Percentiles rank a stretch among this genome's conserved stretches.
Evolutionary conservation across 331 rosid genomes (phyloP).

Genomic region (Acacia pycnantha): DNA sequence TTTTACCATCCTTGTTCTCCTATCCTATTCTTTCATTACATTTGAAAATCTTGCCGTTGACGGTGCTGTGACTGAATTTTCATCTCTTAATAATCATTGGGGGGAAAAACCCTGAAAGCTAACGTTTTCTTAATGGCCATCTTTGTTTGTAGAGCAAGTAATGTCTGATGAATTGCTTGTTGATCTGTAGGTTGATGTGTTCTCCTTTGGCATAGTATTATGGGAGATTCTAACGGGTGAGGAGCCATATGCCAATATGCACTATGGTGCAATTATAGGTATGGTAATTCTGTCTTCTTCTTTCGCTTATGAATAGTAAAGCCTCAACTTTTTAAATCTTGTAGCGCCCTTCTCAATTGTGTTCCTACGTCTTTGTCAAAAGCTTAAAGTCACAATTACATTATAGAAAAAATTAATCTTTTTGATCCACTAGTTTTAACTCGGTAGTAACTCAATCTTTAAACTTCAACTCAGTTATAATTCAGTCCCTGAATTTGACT

Average conservation of each 20-base stretch:
- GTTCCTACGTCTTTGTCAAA: background rate
- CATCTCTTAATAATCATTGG: background rate
- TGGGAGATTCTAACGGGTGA: slow-evolving; percentile 84
- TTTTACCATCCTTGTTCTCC: no score
- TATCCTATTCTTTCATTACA: background rate
- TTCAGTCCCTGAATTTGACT: no score
- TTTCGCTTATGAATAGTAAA: background rate
- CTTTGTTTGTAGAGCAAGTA: background rate
- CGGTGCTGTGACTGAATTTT: background rate
- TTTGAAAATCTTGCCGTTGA: background rate
- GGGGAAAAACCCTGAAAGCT: background rate
- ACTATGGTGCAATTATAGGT: slow-evolving; percentile 79
- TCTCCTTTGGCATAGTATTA: slow-evolving; percentile 70
- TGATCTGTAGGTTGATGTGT: slow-evolving; percentile 57
- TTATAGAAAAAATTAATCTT: background rate
- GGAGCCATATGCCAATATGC: slow-evolving; percentile 85
- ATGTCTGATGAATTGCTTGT: background rate
- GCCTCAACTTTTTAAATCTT: background rate
- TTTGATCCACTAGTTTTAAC: no score
- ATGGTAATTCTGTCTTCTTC: background rate
- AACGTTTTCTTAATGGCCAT: background rate
- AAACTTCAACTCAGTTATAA: no score
- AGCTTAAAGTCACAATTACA: background rate
- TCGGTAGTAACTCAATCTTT: background rate
- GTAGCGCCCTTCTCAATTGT: background rate